A percentile compares a stretch with the other conserved stretches of the same genome.
These are phyloP conservation scores for Nothopassalora personata DNA, from an alignment of 2,329 filamentous ascomycete species.

Conservation along the genomic window DNA sequence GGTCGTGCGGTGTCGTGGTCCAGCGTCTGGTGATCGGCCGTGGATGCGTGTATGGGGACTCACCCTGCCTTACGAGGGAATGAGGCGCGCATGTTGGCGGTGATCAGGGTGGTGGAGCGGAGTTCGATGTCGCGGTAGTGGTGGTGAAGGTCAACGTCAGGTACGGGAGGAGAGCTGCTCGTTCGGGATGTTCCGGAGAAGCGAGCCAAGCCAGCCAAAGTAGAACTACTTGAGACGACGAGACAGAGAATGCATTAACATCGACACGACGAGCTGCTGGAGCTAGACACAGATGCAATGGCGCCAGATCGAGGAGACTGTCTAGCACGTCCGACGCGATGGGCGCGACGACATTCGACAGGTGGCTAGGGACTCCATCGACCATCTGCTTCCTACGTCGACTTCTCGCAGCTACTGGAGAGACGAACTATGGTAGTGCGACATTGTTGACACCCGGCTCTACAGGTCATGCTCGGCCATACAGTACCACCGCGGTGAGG, in stretches of 20 bases:
- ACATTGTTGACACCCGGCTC: background rate
- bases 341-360: conserved; percentile 39
- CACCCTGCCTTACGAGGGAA: conserved; percentile 42
- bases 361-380: conserved; percentile 43
- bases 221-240: too few relatives aligned
- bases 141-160: background rate
- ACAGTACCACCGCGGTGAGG: background rate
- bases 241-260: background rate
- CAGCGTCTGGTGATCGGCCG: background rate
- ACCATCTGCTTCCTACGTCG: conserved; percentile 37
- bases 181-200: background rate
- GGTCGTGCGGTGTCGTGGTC: background rate
- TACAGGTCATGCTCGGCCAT: background rate
- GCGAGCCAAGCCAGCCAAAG: background rate
- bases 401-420: conserved; percentile 19
- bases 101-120: conserved; percentile 2
- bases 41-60: conserved; percentile 17
- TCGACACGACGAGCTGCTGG: background rate
- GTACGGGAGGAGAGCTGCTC: background rate
- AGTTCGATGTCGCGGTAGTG: conserved; percentile 3
- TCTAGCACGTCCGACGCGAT: conserved; percentile 32
- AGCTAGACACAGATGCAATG: conserved; percentile 27
- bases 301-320: conserved; percentile 29
- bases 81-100: conserved; percentile 26
- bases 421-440: background rate